phyloP scores from a whole-genome alignment of 768 basidiomycete species.

The Boletus barrowsii region DNA sequence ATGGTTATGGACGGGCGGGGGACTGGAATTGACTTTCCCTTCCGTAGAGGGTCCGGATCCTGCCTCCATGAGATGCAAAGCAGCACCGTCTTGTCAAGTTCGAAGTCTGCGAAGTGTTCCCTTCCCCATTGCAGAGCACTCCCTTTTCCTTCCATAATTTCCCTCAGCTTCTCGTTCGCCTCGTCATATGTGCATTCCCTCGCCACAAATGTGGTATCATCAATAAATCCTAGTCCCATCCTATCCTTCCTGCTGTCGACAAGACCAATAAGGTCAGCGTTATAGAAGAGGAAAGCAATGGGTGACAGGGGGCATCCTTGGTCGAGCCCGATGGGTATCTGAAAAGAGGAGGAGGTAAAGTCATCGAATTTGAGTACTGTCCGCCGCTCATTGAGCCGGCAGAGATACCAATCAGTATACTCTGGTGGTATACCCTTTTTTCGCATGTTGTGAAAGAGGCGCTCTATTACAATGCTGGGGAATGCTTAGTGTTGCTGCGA shows the following conservation, averaged over 20 bases:
- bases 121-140: not conserved
- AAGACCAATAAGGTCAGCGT: not conserved
- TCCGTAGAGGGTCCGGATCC: no score
- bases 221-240: not conserved
- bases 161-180: not conserved
- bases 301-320: not conserved
- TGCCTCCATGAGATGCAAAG: no score
- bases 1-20: no score
- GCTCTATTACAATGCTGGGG: no score
- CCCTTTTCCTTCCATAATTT: rapidly evolving
- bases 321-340: not conserved
- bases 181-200: not conserved
- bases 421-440: not conserved
- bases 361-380: not conserved
- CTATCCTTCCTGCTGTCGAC: not conserved
- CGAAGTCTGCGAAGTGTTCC: not conserved
- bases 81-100: not conserved
- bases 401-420: not conserved
- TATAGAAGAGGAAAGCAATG: not conserved
- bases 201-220: not conserved
- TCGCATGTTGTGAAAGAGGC: no score
- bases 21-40: no score
- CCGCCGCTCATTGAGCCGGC: not conserved
- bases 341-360: not conserved
- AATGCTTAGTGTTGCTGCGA: no score